Evolutionary conservation across 164 flowering plant genomes (phyloP).

Genomic region (Vitis riparia): DNA sequence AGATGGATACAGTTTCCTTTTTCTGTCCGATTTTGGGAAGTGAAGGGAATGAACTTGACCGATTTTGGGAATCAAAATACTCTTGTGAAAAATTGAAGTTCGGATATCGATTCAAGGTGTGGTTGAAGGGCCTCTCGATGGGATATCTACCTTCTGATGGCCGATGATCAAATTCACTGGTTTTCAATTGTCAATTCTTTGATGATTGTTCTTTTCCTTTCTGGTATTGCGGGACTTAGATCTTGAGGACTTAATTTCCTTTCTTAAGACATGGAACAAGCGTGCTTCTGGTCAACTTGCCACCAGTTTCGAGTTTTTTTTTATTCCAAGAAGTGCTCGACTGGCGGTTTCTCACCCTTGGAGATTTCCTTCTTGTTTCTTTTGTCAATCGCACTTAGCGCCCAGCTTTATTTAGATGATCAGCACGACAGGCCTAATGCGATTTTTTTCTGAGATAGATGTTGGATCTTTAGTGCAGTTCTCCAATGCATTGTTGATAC

Average conservation of each 20-base stretch:
- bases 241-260: slow-evolving; percentile 25
- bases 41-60: too few species aligned
- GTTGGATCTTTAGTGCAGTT: slow-evolving; percentile 54
- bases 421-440: slow-evolving; percentile 58
- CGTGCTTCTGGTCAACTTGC: slow-evolving; percentile 58
- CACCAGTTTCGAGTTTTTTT: slow-evolving; percentile 40
- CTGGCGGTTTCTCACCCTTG: slow-evolving; percentile 76
- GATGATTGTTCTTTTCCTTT: slow-evolving; percentile 89
- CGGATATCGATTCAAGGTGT: too few species aligned
- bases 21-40: too few species aligned
- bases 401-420: slow-evolving; percentile 36
- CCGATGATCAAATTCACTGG: slow-evolving; percentile 89
- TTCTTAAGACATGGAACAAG: slow-evolving; percentile 78
- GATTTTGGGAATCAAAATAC: too few species aligned
- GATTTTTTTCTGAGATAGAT: slow-evolving; percentile 47
- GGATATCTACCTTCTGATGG: slow-evolving; percentile 85
- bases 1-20: too few species aligned
- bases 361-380: slow-evolving; percentile 73
- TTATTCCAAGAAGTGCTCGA: slow-evolving; percentile 82
- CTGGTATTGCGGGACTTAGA: slow-evolving; percentile 49
- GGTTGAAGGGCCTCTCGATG: slow-evolving; percentile 71
- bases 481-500: slow-evolving; percentile 47
- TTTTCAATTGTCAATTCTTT: slow-evolving; percentile 86
- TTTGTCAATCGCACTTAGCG: slow-evolving; percentile 95
- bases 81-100: too few species aligned